phyloP scores from a whole-genome alignment of 805 yeast genomes.

The Ogataea pilisensis region DNA sequence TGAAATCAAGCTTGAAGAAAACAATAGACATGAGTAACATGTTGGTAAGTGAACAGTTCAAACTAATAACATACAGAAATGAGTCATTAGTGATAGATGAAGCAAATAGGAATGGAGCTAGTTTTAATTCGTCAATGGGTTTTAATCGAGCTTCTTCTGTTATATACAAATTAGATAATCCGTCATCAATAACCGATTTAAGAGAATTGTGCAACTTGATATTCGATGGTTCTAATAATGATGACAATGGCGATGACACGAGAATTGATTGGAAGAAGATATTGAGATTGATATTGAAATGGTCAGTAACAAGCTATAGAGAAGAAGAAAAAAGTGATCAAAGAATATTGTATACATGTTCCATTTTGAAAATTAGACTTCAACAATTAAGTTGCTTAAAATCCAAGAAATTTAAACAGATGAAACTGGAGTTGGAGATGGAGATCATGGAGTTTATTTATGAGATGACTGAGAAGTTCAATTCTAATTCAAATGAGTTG shows the following conservation, averaged over 20 bases:
- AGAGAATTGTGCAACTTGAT: slow-evolving; percentile 18
- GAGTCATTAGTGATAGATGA: slow-evolving; percentile 63
- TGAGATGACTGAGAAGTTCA: slow-evolving; percentile 26
- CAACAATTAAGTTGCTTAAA: slow-evolving; percentile 18
- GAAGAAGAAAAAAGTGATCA: slow-evolving; percentile 9
- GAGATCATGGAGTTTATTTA: slow-evolving; percentile 31
- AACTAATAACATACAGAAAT: slow-evolving; percentile 60
- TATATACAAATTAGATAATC: slow-evolving; percentile 27
- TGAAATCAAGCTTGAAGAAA: slow-evolving; percentile 45
- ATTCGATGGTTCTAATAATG: slow-evolving; percentile 22
- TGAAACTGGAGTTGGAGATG: slow-evolving; percentile 29
- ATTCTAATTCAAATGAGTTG: slow-evolving; percentile 12
- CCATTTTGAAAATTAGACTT: slow-evolving; percentile 24
- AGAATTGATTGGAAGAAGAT: slow-evolving; percentile 24
- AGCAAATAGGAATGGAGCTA: slow-evolving; percentile 10
- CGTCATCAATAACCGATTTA: slow-evolving; percentile 11
- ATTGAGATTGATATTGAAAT: slow-evolving; percentile 22
- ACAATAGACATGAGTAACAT: slow-evolving; percentile 33
- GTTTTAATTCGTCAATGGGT: slow-evolving; percentile 11
- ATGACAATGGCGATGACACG: slow-evolving; percentile 8
- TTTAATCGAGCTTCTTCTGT: slow-evolving; percentile 17
- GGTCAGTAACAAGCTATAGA: slow-evolving; percentile 28
- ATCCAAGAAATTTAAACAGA: slow-evolving; percentile 21
- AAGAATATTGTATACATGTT: slow-evolving; percentile 22
- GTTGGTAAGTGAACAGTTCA: slow-evolving; percentile 43